Evolutionary conservation across 352 stramenopile genomes (phyloP), one percentile per base, ranked within the genome.

Genomic region (Globisporangium apiculatum): DNA sequence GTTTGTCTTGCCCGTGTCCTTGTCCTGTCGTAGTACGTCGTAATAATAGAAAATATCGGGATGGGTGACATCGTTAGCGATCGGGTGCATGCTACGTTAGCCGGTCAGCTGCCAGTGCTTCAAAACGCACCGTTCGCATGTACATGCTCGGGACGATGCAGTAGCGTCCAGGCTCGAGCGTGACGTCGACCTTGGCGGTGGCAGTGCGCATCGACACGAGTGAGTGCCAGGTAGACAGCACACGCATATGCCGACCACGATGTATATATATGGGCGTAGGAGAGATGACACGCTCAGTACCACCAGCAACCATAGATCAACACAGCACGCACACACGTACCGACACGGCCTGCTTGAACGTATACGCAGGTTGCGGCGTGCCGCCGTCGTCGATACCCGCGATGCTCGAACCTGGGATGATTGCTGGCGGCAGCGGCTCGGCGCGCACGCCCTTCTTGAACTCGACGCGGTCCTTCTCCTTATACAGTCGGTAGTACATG

Each of bases 61-160:
- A 5, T 58, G 42, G 3, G n/a, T 8, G 37, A 8, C 7, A 10
- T 43, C 15, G 15, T 35, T 9, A 52, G 35, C 48, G 15, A 31
- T 31, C 24, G 3, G 24, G 24, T 31, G 3, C 24, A 31, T 31
- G 24, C 24, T 31, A 31, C 24, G 24, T 31, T 31, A 31, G 24
- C 24, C 24, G 1, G 24, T 31, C 24, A 31, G 24, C 24, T 31
- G 24, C 24, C 24, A 31, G 24, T 31, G 24, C 24, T 31, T 1
- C 1, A 46, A 40, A 15, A 67, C 69, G 6, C 73, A 94, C 84
- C 67, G 76, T 89, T 57, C 83, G 73, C 79, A 91, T 91, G 58
- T 91, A 94, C 83, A 94, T 89, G 62, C 85, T 94, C 0, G 85
- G 80, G 37, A 94, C 71, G 48, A 94, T 87, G 48, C 85, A 93